Conservation (phyloP, 768 basidiomycete species). For the Russula sp. region DNA sequence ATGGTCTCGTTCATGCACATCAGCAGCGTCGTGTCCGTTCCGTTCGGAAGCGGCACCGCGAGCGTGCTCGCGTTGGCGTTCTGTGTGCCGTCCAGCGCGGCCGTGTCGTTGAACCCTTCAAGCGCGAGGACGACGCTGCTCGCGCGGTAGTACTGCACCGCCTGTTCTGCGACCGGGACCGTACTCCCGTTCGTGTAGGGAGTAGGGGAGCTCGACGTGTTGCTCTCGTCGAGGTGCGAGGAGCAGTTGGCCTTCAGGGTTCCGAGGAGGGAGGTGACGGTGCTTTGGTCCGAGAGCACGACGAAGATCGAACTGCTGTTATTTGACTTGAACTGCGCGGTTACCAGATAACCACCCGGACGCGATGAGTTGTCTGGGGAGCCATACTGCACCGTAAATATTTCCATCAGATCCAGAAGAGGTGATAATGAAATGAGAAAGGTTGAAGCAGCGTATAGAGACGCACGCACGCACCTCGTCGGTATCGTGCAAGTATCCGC, state of each 20-base stretch:
- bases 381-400: conserved; percentile 28
- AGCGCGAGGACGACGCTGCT: conserved; percentile 23
- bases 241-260: conserved; percentile 28
- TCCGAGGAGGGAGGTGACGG: conserved; percentile 29
- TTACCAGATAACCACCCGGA: conserved; percentile 30
- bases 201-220: conserved; percentile 13
- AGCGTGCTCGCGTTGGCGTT: conserved; percentile 32
- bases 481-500: conserved; percentile 15
- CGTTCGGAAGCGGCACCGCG: conserved; percentile 44
- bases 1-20: conserved; percentile 59
- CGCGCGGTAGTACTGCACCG: conserved; percentile 26
- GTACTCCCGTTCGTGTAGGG: conserved; percentile 13
- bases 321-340: conserved; percentile 27
- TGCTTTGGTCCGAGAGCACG: conserved; percentile 31
- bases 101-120: conserved; percentile 27
- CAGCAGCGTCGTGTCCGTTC: conserved; percentile 43
- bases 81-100: conserved; percentile 17
- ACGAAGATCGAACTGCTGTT: conserved; percentile 28
- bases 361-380: conserved; percentile 29
- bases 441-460: background rate
- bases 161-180: conserved; percentile 25
- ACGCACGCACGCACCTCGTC: conserved; percentile 17
- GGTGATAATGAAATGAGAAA: background rate
- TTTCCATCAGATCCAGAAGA: background rate
- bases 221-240: conserved; percentile 12